Evolutionary conservation across 2,329 filamentous ascomycete genomes (phyloP).

Genomic region (Arthrobotrys sinensis): DNA sequence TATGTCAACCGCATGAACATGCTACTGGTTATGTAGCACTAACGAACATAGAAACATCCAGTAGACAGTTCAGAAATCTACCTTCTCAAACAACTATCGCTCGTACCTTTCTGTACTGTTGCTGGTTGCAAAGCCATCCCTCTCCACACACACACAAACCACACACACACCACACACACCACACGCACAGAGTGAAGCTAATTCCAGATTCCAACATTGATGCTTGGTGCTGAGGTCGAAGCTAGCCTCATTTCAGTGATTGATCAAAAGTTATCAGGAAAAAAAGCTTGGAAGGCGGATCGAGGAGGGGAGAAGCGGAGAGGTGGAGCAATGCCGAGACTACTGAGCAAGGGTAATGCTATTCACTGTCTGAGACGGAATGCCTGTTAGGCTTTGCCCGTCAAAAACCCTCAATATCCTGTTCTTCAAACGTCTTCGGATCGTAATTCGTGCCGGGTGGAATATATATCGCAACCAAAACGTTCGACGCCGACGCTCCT

Average conservation of each 20-base stretch:
- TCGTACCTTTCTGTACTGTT: conserved; percentile 4
- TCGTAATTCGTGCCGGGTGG: conserved; percentile 23
- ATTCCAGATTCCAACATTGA: conserved; percentile 38
- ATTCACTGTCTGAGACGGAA: conserved; percentile 23
- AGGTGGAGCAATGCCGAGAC: conserved; percentile 33
- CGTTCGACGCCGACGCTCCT: not conserved
- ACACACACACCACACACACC: not conserved
- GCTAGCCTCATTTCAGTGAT: conserved; percentile 29
- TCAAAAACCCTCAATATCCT: not conserved
- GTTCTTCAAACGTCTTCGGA: not conserved
- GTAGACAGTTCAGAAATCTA: not conserved
- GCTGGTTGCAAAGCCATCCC: conserved; percentile 15
- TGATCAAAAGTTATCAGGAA: conserved; percentile 1
- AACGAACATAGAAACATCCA: not conserved
- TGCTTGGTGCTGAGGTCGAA: conserved; percentile 8
- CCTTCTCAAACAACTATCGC: not conserved
- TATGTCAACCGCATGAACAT: not conserved
- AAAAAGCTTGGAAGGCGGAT: conserved; percentile 32
- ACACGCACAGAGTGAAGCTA: not conserved
- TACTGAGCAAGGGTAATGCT: conserved; percentile 17
- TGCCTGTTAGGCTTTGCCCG: conserved; percentile 6
- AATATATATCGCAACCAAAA: conserved; percentile 15
- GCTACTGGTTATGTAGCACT: not conserved
- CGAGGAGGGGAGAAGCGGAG: conserved; percentile 47
- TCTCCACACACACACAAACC: not conserved